phyloP scores from a whole-genome alignment of 2,329 filamentous ascomycete genomes.

The Neofusicoccum laricinum region DNA sequence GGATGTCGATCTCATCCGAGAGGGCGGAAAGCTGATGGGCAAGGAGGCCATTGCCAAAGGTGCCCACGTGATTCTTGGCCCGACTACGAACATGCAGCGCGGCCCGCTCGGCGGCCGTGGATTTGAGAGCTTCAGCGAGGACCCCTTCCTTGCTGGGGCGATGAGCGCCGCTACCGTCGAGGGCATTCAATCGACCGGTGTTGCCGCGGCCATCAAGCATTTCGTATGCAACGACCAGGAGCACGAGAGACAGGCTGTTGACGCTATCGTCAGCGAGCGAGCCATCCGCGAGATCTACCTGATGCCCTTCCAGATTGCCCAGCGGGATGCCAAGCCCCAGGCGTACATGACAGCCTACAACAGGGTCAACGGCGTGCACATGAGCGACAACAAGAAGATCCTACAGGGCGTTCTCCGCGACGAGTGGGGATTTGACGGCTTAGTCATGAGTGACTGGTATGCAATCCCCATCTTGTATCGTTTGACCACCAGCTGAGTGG shows the following conservation, averaged over 20 bases:
- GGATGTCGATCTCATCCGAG: conserved; percentile 65
- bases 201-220: conserved; percentile 72
- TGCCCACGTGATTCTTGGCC: conserved; percentile 69
- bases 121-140: conserved; percentile 73
- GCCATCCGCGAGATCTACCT: conserved; percentile 57
- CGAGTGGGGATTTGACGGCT: conserved; percentile 72
- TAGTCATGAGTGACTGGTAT: conserved; percentile 67
- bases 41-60: conserved; percentile 70
- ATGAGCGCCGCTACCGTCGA: conserved; percentile 59
- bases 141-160: conserved; percentile 65
- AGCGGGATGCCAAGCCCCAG: conserved; percentile 66
- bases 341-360: conserved; percentile 74
- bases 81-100: conserved; percentile 77
- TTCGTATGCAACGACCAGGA: conserved; percentile 68
- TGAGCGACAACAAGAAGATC: conserved; percentile 62
- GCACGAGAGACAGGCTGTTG: conserved; percentile 62
- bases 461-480: conserved; percentile 47
- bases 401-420: conserved; percentile 66
- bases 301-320: conserved; percentile 66
- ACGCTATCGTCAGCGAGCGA: conserved; percentile 51
- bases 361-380: conserved; percentile 68
- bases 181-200: conserved; percentile 63
- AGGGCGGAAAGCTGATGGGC: conserved; percentile 67
- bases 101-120: conserved; percentile 77
- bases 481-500: conserved; percentile 65